phyloP scores from a whole-genome alignment of 202 grass and related monocot genomes.

The Setaria viridis region DNA sequence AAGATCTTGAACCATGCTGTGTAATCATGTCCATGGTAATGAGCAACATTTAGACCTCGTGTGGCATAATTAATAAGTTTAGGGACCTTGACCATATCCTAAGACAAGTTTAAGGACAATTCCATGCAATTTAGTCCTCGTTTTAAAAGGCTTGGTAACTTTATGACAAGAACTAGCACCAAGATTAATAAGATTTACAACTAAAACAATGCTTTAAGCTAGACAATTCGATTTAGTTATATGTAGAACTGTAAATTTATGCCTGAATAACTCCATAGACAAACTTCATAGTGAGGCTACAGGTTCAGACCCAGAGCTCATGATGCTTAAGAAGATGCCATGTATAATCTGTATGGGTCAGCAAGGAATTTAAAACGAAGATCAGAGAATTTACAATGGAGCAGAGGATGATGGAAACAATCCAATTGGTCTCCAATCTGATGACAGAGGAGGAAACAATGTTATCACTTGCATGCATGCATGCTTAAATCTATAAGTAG shows the following conservation, averaged over 20 bases:
- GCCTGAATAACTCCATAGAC: background rate
- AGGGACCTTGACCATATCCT: background rate
- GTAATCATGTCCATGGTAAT: background rate
- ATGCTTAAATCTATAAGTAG: conserved; percentile 23
- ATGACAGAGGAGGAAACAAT: conserved; percentile 41
- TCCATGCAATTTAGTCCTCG: too few species aligned
- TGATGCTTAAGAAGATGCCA: background rate
- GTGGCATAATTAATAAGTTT: background rate
- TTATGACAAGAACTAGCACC: conserved; percentile 21
- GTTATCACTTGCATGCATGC: conserved; percentile 27
- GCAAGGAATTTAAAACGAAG: conserved; percentile 29
- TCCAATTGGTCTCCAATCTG: conserved; percentile 79
- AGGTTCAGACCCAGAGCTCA: conserved; percentile 1
- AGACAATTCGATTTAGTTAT: background rate
- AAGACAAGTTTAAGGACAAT: background rate
- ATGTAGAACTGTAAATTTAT: background rate
- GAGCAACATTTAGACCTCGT: background rate
- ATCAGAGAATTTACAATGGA: conserved; percentile 65
- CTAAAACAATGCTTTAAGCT: background rate
- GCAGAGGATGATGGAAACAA: conserved; percentile 82
- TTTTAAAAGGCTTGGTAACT: background rate
- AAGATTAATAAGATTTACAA: conserved; percentile 15
- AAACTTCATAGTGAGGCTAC: background rate
- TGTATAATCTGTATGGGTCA: background rate
- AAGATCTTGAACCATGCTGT: background rate